Percentiles rank a stretch among this genome's conserved stretches.
These are phyloP conservation scores for Monotropa hypopitys DNA, from an alignment of 179 eudicot genomes.

Conservation along the genomic window DNA sequence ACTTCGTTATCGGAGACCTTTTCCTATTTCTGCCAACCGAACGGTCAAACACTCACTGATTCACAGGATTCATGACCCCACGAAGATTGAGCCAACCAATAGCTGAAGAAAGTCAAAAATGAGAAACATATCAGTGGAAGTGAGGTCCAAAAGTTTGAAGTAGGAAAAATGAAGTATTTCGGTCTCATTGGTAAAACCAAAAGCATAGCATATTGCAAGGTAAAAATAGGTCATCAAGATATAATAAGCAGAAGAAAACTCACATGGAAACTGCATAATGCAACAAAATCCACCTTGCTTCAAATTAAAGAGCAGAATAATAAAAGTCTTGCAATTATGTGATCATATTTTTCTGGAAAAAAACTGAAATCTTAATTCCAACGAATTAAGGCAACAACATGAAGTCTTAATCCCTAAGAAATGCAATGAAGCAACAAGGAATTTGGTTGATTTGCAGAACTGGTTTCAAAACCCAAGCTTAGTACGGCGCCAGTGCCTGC, in stretches of 20 bases:
- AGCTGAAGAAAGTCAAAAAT: not conserved
- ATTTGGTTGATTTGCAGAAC: not conserved
- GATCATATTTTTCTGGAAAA: not conserved
- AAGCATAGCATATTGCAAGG: not conserved
- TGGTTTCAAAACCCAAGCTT: conserved; percentile 30
- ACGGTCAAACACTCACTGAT: not conserved
- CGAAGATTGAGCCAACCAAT: not conserved
- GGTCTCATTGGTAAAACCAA: not conserved
- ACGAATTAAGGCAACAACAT: not conserved
- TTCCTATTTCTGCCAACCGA: too few species aligned
- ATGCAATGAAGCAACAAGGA: not conserved
- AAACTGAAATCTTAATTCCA: not conserved
- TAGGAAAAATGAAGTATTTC: not conserved
- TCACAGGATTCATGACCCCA: too few species aligned
- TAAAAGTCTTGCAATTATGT: not conserved
- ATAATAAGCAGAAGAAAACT: not conserved
- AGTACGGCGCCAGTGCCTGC: conserved; percentile 40
- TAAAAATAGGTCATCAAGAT: not conserved
- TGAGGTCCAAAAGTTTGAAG: not conserved
- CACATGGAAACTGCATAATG: not conserved
- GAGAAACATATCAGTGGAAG: not conserved
- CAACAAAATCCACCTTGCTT: not conserved
- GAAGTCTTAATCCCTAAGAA: not conserved
- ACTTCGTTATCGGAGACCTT: too few species aligned
- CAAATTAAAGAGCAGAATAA: not conserved